These are phyloP conservation scores for Pachyrhizus erosus DNA, from an alignment of 306 rosid genomes.

Conservation along the genomic window DNA sequence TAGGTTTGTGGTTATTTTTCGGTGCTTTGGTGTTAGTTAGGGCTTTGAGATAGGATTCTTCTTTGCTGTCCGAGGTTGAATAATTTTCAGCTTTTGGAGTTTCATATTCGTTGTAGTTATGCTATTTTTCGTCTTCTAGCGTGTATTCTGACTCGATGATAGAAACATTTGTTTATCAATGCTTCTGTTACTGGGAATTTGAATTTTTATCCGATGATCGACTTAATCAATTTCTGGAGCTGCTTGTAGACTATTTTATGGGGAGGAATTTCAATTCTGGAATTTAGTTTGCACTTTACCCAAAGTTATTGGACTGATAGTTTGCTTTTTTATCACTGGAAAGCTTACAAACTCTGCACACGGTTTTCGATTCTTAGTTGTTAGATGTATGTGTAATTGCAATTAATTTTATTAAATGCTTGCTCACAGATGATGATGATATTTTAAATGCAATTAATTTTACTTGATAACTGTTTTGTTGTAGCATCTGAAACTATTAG, in stretches of 20 bases:
- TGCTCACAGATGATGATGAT: too few relatives aligned
- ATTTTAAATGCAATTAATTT: too few relatives aligned
- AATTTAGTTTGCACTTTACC: neutral
- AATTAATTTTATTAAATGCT: neutral
- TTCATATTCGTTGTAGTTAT: neutral
- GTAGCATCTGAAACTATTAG: neutral
- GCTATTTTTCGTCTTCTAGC: neutral
- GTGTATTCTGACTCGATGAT: too few relatives aligned
- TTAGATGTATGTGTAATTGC: neutral
- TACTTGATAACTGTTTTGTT: neutral
- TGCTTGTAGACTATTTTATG: neutral
- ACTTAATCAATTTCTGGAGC: neutral
- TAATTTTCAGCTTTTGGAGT: neutral
- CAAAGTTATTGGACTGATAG: neutral
- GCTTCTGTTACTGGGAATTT: neutral
- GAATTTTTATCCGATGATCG: neutral
- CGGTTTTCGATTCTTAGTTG: neutral
- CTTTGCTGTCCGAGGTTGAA: neutral
- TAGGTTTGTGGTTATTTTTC: neutral
- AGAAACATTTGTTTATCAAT: neutral
- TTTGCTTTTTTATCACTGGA: neutral
- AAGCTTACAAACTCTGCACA: neutral
- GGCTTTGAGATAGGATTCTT: constrained; percentile 34
- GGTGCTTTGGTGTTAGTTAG: neutral
- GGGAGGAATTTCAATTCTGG: constrained; percentile 2